These are phyloP conservation scores for Myxozyma melibiosi DNA, from an alignment of 805 yeast genomes.

Conservation along the genomic window DNA sequence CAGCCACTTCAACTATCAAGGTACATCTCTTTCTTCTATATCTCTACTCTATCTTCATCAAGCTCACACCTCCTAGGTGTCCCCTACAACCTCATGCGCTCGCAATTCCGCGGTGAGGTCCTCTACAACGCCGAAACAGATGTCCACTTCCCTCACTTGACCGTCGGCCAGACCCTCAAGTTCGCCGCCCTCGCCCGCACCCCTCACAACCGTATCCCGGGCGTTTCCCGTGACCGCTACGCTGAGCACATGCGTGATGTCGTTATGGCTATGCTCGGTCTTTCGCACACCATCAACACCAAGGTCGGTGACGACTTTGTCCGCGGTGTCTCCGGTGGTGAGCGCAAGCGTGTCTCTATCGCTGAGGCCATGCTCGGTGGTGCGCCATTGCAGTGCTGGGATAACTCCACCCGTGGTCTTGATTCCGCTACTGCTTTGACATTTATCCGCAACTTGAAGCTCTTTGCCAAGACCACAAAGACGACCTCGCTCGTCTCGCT, in stretches of 20 bases:
- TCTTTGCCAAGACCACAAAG: constrained; percentile 53
- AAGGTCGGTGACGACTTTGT: constrained; percentile 51
- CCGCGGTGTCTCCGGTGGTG: constrained; percentile 64
- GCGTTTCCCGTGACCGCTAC: constrained; percentile 52
- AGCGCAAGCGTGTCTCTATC: constrained; percentile 57
- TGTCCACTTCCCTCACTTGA: constrained; percentile 61
- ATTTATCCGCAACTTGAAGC: constrained; percentile 59
- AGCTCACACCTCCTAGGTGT: constrained; percentile 36
- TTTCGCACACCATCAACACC: constrained; percentile 48
- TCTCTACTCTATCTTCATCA: constrained; percentile 40
- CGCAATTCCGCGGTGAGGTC: constrained; percentile 61
- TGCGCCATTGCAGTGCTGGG: constrained; percentile 59
- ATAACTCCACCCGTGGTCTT: constrained; percentile 71
- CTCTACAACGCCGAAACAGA: constrained; percentile 68
- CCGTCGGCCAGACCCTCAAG: constrained; percentile 61
- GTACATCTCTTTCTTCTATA: constrained; percentile 32
- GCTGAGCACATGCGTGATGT: constrained; percentile 55
- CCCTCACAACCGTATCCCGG: constrained; percentile 58
- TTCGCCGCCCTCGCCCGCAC: constrained; percentile 59
- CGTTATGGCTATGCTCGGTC: constrained; percentile 51
- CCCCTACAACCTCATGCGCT: constrained; percentile 49
- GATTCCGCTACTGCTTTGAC: constrained; percentile 72
- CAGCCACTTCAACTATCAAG: constrained; percentile 47
- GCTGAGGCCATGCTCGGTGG: constrained; percentile 54
- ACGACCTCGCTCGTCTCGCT: constrained; percentile 65